A percentile compares a stretch with the other conserved stretches of the same genome.
phyloP scores from a whole-genome alignment of 495 filamentous ascomycete species.

The Xylaria intraflava region DNA sequence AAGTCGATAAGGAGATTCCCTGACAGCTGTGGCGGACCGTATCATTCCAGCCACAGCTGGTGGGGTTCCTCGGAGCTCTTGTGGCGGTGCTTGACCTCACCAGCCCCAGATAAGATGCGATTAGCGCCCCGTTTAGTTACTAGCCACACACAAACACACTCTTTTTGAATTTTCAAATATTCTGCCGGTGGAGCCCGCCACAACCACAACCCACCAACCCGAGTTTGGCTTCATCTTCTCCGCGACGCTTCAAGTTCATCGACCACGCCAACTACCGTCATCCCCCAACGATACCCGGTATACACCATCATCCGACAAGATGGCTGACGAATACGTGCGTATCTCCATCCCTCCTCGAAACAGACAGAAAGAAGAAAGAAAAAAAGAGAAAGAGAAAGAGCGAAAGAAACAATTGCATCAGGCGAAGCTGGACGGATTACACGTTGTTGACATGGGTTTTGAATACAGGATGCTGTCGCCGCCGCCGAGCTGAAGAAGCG shows the following conservation, averaged over 20 bases:
- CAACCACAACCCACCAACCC: conserved; percentile 11
- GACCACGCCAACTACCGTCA: conserved; percentile 30
- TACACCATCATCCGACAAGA: conserved; percentile 51
- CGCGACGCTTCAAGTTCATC: conserved; percentile 1
- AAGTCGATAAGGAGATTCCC: too few relatives aligned
- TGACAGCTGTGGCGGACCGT: not conserved
- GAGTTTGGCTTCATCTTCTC: not conserved
- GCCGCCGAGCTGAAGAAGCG: conserved; percentile 98
- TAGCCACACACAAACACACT: conserved; percentile 3
- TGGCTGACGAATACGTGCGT: conserved; percentile 93
- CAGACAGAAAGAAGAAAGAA: too few relatives aligned
- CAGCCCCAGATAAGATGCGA: conserved; percentile 6
- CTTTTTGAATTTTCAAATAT: conserved; percentile 26
- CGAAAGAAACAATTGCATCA: too few relatives aligned
- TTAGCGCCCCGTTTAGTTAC: not conserved
- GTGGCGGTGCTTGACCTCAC: not conserved
- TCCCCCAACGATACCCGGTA: conserved; percentile 46
- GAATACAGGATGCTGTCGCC: conserved; percentile 77
- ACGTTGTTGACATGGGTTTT: conserved; percentile 35
- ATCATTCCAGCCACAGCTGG: too few relatives aligned
- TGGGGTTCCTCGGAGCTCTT: too few relatives aligned
- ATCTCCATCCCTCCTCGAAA: conserved; percentile 5
- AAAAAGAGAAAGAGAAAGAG: too few relatives aligned
- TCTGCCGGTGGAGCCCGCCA: conserved; percentile 5
- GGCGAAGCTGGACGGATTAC: not conserved